Conservation (phyloP, 768 basidiomycete species). For the Russula sp. region DNA sequence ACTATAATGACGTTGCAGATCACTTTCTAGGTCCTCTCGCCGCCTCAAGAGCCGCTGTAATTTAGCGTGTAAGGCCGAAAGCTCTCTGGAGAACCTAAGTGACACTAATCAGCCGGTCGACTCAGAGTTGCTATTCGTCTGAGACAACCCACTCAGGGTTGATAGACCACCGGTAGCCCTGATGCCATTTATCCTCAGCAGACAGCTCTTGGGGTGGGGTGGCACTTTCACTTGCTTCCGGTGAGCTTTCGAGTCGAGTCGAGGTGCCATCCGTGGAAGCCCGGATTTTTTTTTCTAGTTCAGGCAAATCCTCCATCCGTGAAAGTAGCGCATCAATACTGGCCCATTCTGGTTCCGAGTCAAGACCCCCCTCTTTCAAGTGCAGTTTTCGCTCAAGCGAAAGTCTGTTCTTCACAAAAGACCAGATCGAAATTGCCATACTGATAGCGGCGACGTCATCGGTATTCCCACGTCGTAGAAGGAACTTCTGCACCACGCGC, state of each 20-base stretch:
- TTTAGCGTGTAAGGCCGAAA: constrained; percentile 41
- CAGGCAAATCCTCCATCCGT: constrained; percentile 43
- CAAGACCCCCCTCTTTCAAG: constrained; percentile 23
- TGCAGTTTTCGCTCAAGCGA: constrained; percentile 53
- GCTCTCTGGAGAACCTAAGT: constrained; percentile 53
- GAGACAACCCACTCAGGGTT: constrained; percentile 48
- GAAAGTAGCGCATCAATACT: constrained; percentile 47
- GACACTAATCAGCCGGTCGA: not conserved
- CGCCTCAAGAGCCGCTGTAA: constrained; percentile 39
- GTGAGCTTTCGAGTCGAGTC: not conserved
- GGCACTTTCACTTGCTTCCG: constrained; percentile 21
- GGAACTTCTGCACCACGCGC: constrained; percentile 71
- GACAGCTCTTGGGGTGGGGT: constrained; percentile 15
- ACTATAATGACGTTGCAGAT: constrained; percentile 52
- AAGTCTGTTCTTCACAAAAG: constrained; percentile 42
- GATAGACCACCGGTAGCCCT: constrained; percentile 45
- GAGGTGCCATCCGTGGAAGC: constrained; percentile 29
- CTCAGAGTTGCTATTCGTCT: not conserved
- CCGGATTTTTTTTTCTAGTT: constrained; percentile 51
- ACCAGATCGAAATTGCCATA: constrained; percentile 55
- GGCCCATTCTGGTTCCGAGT: constrained; percentile 42
- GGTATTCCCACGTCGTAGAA: constrained; percentile 58
- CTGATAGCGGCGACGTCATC: constrained; percentile 60
- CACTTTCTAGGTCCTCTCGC: constrained; percentile 46
- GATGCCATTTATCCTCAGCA: constrained; percentile 27